Evolutionary conservation across 2,329 filamentous ascomycete genomes (phyloP), one percentile per base, ranked within the genome.

Genomic region (Pseudopyricularia cyperi): DNA sequence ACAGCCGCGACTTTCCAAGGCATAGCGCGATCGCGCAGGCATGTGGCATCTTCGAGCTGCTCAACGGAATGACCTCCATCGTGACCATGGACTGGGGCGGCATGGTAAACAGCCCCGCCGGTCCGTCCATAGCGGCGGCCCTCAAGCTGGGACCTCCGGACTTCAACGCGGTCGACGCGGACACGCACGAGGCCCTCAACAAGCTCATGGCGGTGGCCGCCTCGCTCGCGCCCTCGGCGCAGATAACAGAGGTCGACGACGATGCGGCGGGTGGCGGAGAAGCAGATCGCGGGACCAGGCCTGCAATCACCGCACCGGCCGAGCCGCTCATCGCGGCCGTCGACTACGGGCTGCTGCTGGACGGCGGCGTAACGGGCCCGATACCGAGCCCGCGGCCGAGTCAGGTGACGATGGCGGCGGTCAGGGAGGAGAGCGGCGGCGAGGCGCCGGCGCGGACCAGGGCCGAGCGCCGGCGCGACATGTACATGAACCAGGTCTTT

Each of bases 31-130:
- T 51, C 12, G 39, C n/a, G 37, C 50, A 51, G 28, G 39, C n/a
- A 9, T 30, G 42, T 22, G 17, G 37, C 26, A 39, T 51, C n/a
- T 51, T 51, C 39, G 50, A 51, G 17, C 50, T 51, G 11, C 32
- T 51, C 37, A 33, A 51, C 50, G 50, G 50, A n/a, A 32, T 42
- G n/a, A 24, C 15, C n/a, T 46, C 37, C 28, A 51, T 51, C 50
- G 39, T 46, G 37, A 34, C 26, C 26, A 28, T 42, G 37, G 30
- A 39, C 30, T 51, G 50, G 50, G 28, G 39, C 32, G 37, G 50
- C 17, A 17, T 51, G 19, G 14, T 51, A 3, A 42, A 19, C 17
- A 46, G 37, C 50, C 37, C 50, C 14, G 26, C 28, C n/a, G 50
- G 50, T 4, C 37, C 50, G 28, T 51, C 50, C 17, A 51, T 51